Evolutionary conservation across 177 flowering plant species (phyloP), one percentile per base, ranked within the genome.

Genomic region (Vitis hybrid): DNA sequence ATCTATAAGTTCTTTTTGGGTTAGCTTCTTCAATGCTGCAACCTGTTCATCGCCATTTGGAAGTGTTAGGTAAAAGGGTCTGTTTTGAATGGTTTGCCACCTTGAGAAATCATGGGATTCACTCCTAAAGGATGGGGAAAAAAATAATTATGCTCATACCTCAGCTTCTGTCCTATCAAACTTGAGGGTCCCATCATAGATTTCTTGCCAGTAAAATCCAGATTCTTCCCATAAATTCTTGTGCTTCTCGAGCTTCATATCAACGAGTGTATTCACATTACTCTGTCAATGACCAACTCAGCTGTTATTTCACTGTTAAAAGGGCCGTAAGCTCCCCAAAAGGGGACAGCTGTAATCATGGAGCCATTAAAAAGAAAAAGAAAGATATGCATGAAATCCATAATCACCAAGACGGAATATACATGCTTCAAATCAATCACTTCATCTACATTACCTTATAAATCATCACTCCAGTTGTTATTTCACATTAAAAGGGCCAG

Each of bases 221-320:
- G 89, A 84, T 83, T 93, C 97, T 79, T 91, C 97, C 70, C 77
- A 74, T 62, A 91, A 68, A 77, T 94, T 95, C 78, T 95, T 95
- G 85, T 85, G 86, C 77, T 91, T 95, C 85, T 95, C 98, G 20
- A 95, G 94, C 84, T 95, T 95, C 94, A 90, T 81, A 59, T 95
- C 97, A 19, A 95, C 91, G 69, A 95, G 81, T 8, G 98, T 84
- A 77, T 86, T 88, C 11, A 93, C 97, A 70, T 90, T 90, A 78
- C 78, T 89, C 98, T 95, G 87, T 16, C 16, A 63, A 72, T 16
- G 70, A 60, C 11, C 56, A 78, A 54, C 51, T 68, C 50, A 65
- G 65, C 6, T 29, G 50, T 57, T 20, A 50, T 39, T 39, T 39
- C 45, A 39, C 8, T 5, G 45, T 39, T 5, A 39, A 39, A 39